Base-by-base conservation (phyloP, 2,329 filamentous ascomycete species). In the Fusarium agapanthi region DNA sequence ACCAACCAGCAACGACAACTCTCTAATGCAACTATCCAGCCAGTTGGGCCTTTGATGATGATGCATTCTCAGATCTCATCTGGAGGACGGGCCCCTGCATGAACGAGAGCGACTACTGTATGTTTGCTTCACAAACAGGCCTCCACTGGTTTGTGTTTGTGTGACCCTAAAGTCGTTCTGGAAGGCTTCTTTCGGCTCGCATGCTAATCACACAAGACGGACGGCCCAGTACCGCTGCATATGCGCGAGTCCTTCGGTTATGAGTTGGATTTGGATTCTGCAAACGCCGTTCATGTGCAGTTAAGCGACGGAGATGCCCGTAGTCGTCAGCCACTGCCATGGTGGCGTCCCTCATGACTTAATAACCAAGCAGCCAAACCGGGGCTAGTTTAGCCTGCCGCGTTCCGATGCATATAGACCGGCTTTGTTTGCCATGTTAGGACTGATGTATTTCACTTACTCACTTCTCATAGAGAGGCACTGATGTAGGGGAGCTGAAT, bases 281-380 rank as follows among this genome's bases (percentile, higher is more conserved):
- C 50, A 55, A 69, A 67, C 69, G 53, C 56, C 65, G 48, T 54
- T 73, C 53, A 67, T 50, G 43, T 74, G 75, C 68, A 76, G 75
- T 75, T 76, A 76, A 76, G 75, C 75, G 75, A 76, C 71, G 71
- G 73, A 75, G 75, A 76, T 76, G 73, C 61, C 73, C 72, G 72
- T 32, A 41, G 47, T 50, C 30, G 48, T 38, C 38, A 14, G 8
- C 32, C 32, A 34, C 32, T 16, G 32, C 32, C 32, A 60, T 41
- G 45, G 67, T 75, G 70, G 67, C 70, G 67, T 61, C 40, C 51
- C 48, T 64, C 34, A 48, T 47, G 65, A 64, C 60, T 66, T 53
- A 34, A 61, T 61, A 58, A 40, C 37, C 43, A 47, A 69, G 34
- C 44, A 53, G 66, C 44, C 26, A 59, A 30, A 38, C 48, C 37